Evolutionary conservation across 1,284 basidiomycete genomes (phyloP), one percentile per base, ranked within the genome.

Genomic region (Cutaneotrichosporon cavernicola): DNA sequence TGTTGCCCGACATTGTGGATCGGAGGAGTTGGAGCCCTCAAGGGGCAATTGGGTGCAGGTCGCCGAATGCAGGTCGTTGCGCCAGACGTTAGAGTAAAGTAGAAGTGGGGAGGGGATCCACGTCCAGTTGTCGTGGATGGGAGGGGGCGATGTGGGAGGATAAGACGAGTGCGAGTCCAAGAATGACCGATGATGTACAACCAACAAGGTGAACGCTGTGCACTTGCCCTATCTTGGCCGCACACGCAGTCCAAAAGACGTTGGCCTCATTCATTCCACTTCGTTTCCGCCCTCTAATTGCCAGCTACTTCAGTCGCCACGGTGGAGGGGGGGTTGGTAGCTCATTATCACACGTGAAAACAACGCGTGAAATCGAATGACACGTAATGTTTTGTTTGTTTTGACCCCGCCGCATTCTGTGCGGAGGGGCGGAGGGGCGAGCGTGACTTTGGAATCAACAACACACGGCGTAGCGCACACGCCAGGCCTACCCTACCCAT

Each of bases 1-100:
- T 73, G 59, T 47, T 61, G 31, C 59, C 56, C 46, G 72, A 69
- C 72, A 73, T 73, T 56, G n/a, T 36, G 60, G 38, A 60, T 21
- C 21, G 31, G 62, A 21, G 31, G 62, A 21, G 38, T 9, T 30
- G 22, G 13, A n/a, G 31, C 26, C 57, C 57, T 34, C 57, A 49
- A 34, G 32, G 49, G 58, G 46, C 36, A 7, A 59, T 30, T n/a
- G 26, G 46, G 31, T 57, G 32, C 9, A 49, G 57, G n/a, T 21
- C 14, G 22, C 49, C 21, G 49, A 11, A 11, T 26, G 49, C 43
- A 46, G 43, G 22, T 22, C 8, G 22, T 50, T 50, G 6, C 9
- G 36, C 38, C 16, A 3, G 18, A 43, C 8, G 26, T 36, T 22
- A 10, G 38, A 18, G 11, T 38, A 18, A 18, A 21, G 38, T 5